Percentiles rank a stretch among this genome's conserved stretches.
phyloP scores from a whole-genome alignment of 805 yeast species.

The Kluyveromyces lactis region DNA sequence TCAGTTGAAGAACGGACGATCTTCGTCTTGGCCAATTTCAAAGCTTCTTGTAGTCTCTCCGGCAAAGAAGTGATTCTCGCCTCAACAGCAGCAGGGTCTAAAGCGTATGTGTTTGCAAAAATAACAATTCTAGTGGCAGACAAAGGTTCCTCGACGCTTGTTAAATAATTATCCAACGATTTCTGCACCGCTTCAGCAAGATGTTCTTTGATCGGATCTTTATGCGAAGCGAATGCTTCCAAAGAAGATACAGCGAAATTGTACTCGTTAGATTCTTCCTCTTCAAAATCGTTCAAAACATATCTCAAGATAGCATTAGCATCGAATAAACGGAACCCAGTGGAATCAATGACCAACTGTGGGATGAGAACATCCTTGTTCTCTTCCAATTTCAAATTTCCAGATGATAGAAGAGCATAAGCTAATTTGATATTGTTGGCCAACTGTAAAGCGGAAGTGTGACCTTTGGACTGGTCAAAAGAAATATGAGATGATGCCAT shows the following conservation, averaged over 20 bases:
- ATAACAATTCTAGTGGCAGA: conserved; percentile 49
- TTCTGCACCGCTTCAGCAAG: conserved; percentile 35
- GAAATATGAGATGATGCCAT: conserved; percentile 18
- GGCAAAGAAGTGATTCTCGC: conserved; percentile 21
- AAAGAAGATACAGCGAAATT: conserved; percentile 16
- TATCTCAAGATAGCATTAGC: conserved; percentile 66
- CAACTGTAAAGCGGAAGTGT: conserved; percentile 12
- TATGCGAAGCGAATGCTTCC: conserved; percentile 14
- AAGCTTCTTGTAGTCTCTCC: conserved; percentile 35
- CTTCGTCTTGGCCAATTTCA: conserved; percentile 36
- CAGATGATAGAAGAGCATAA: conserved; percentile 22
- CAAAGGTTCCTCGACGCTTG: conserved; percentile 19
- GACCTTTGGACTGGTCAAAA: conserved; percentile 23
- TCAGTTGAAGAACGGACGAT: conserved; percentile 22
- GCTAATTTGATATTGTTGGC: conserved; percentile 29
- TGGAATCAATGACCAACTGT: conserved; percentile 22
- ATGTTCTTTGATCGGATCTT: conserved; percentile 33
- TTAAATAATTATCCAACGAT: conserved; percentile 25
- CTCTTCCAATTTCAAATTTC: conserved; percentile 16
- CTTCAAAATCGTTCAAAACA: conserved; percentile 41
- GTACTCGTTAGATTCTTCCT: conserved; percentile 27
- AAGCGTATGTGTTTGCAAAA: conserved; percentile 51
- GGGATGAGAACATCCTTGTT: conserved; percentile 16
- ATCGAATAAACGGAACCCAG: conserved; percentile 42
- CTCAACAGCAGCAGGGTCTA: conserved; percentile 20